Percentiles rank a stretch among this genome's conserved stretches.
Conservation (phyloP, 2,329 filamentous ascomycete genomes). For the Keithomyces neogunnii region DNA sequence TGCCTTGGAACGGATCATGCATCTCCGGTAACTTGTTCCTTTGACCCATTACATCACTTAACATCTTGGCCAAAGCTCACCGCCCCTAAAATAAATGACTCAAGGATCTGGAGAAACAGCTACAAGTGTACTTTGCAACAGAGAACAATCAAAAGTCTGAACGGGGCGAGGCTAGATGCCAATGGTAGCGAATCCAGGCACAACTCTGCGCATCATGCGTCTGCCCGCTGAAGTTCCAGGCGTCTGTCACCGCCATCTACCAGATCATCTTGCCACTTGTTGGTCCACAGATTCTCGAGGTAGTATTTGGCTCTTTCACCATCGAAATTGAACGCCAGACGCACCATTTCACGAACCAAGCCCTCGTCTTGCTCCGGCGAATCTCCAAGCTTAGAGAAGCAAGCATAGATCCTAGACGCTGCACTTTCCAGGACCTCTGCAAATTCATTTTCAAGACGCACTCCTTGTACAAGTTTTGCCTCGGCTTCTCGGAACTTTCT, state of each 20-base stretch:
- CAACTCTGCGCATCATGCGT: neutral
- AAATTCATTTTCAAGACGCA: neutral
- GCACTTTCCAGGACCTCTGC: constrained; percentile 11
- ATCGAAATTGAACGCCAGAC: constrained; percentile 7
- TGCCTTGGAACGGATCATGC: neutral
- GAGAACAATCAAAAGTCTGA: neutral
- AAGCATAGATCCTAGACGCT: constrained; percentile 12
- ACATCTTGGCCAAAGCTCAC: neutral
- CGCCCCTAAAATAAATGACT: neutral
- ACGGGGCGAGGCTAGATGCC: neutral
- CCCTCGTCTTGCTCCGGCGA: constrained; percentile 2
- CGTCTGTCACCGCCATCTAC: neutral
- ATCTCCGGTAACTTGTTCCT: neutral
- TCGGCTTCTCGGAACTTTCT: constrained; percentile 11
- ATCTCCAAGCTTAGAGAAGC: constrained; percentile 5
- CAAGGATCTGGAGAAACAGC: neutral
- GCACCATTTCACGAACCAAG: constrained; percentile 6
- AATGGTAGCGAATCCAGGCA: neutral
- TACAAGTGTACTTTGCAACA: neutral
- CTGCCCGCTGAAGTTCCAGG: neutral
- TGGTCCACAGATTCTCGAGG: neutral
- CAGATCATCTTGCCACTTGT: neutral
- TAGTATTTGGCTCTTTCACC: neutral
- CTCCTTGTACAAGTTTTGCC: constrained; percentile 1
- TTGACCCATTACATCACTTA: neutral